Evolutionary conservation across 108 stramenopile genomes (phyloP).

Genomic region (Cyclostephanos tholiformis): DNA sequence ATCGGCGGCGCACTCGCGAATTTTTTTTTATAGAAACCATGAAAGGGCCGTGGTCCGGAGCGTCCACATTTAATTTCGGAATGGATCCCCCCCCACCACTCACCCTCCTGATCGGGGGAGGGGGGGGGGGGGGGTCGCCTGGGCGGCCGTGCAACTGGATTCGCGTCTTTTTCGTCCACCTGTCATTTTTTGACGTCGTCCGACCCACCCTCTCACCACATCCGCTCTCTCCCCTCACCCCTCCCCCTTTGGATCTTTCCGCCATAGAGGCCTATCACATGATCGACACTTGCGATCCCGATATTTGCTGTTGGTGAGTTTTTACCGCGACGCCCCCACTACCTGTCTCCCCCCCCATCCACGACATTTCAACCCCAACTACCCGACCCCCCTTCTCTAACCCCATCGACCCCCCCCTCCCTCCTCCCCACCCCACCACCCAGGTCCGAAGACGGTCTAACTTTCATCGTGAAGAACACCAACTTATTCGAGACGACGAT

Average conservation of each 20-base stretch:
- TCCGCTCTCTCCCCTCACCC: neutral
- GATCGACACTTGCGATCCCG: conserved; percentile 79
- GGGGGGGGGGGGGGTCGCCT: conserved; percentile 1
- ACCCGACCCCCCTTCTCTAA: neutral
- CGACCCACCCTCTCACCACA: too few relatives aligned
- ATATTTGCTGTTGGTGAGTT: conserved; percentile 66
- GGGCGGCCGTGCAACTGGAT: too few relatives aligned
- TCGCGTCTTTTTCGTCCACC: too few relatives aligned
- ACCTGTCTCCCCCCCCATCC: neutral
- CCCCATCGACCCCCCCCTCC: neutral
- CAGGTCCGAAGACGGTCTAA: conserved; percentile 72
- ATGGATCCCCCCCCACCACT: too few relatives aligned
- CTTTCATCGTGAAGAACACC: conserved; percentile 83
- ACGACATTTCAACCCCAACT: neutral
- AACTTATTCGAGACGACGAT: conserved; percentile 69
- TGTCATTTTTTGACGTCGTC: neutral
- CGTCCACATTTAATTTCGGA: too few relatives aligned
- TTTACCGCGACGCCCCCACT: neutral
- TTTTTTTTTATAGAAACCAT: too few relatives aligned
- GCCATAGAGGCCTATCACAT: conserved; percentile 83
- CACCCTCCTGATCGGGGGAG: too few relatives aligned
- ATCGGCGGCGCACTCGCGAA: too few relatives aligned
- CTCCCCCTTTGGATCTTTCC: conserved; percentile 5
- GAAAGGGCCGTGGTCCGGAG: too few relatives aligned
- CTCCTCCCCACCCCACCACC: neutral